Evolutionary conservation across 2,329 filamentous ascomycete species (phyloP).

Genomic region (Didymella lethalis): DNA sequence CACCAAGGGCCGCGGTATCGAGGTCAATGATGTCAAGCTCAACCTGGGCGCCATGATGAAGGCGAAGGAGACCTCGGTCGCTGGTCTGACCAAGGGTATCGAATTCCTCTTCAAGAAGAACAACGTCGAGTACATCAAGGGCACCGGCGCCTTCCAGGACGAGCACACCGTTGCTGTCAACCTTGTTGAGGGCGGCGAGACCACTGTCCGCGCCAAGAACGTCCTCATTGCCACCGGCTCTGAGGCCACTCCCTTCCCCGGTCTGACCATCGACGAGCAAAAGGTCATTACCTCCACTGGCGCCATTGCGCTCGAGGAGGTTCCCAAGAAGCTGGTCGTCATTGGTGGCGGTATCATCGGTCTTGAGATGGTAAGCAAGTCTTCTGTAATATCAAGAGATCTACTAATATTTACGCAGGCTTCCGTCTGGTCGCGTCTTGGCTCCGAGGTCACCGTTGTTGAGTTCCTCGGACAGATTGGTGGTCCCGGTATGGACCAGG

Average conservation of each 20-base stretch:
- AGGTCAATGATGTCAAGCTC: conserved; percentile 95
- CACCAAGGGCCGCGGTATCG: conserved; percentile 95
- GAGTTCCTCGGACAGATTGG: conserved; percentile 97
- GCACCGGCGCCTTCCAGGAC: conserved; percentile 83
- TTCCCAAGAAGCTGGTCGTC: conserved; percentile 95
- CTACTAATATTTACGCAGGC: conserved; percentile 54
- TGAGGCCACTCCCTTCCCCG: conserved; percentile 95
- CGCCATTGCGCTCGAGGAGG: conserved; percentile 85
- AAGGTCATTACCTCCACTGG: conserved; percentile 96
- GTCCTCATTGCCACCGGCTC: conserved; percentile 97
- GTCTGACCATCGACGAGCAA: conserved; percentile 96
- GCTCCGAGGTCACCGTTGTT: conserved; percentile 93
- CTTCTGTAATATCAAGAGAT: background rate
- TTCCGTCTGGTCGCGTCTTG: conserved; percentile 95
- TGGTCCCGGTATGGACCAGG: conserved; percentile 94
- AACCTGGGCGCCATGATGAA: conserved; percentile 98
- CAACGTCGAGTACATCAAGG: conserved; percentile 97
- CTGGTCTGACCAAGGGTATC: conserved; percentile 91
- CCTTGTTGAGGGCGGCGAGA: conserved; percentile 90
- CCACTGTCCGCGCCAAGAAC: conserved; percentile 88
- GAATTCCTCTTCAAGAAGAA: conserved; percentile 99
- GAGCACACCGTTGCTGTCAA: conserved; percentile 92
- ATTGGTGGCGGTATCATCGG: conserved; percentile 99
- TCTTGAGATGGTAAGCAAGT: conserved; percentile 81
- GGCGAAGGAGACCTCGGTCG: conserved; percentile 92